These are phyloP conservation scores for Ceratocystis colombiana DNA, from an alignment of 2,329 filamentous ascomycete genomes.

Conservation along the genomic window DNA sequence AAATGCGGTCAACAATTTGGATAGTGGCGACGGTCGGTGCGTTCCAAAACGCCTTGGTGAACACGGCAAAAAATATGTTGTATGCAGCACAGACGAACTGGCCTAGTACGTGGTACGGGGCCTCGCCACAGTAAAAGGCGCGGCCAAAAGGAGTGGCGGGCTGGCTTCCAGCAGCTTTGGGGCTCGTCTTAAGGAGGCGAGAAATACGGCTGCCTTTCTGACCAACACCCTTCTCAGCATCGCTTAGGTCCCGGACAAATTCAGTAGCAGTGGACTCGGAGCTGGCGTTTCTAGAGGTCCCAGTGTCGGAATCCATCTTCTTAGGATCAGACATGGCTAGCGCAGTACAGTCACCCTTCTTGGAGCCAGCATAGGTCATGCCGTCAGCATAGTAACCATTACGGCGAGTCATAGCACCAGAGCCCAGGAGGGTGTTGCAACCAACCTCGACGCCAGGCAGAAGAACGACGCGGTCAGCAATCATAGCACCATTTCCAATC, in stretches of 20 bases:
- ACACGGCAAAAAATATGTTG: constrained; percentile 38
- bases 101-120: constrained; percentile 42
- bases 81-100: constrained; percentile 42
- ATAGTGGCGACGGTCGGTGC: constrained; percentile 40
- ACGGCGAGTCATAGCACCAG: constrained; percentile 42
- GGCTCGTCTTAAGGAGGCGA: constrained; percentile 2
- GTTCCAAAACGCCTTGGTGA: constrained; percentile 44
- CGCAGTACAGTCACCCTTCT: constrained; percentile 42
- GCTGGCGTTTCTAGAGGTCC: neutral
- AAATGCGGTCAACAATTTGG: constrained; percentile 37
- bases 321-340: constrained; percentile 26
- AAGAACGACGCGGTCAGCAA: constrained; percentile 46
- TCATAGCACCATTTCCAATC: constrained; percentile 44
- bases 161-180: constrained; percentile 16
- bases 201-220: neutral
- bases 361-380: constrained; percentile 44
- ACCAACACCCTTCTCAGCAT: constrained; percentile 16
- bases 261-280: constrained; percentile 18
- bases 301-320: constrained; percentile 5
- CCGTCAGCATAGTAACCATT: constrained; percentile 37
- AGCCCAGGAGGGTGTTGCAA: constrained; percentile 42
- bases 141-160: constrained; percentile 41
- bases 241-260: constrained; percentile 4
- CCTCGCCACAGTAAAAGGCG: constrained; percentile 44
- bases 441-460: constrained; percentile 44